A percentile compares a stretch with the other conserved stretches of the same genome.
Evolutionary conservation across 371 early-diverging fungal species (phyloP).

Genomic region (Mortierella sp.): DNA sequence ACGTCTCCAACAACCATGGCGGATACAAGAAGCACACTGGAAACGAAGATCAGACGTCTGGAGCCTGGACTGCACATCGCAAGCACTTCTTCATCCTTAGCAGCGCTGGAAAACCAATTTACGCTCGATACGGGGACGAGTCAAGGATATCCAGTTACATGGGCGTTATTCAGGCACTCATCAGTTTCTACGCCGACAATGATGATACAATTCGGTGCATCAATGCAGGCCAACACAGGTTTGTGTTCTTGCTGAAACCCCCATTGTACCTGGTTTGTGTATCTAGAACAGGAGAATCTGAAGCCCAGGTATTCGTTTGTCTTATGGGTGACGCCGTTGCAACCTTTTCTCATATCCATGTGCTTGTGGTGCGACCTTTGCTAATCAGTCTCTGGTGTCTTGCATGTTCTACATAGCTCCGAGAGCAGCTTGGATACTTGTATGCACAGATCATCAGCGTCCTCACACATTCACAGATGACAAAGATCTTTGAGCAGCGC

Average conservation of each 20-base stretch:
- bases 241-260: constrained; percentile 84
- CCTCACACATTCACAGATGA: constrained; percentile 84
- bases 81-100: constrained; percentile 88
- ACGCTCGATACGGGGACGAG: constrained; percentile 90
- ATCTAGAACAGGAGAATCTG: constrained; percentile 84
- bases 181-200: constrained; percentile 86
- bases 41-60: constrained; percentile 48
- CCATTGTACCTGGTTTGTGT: constrained; percentile 91
- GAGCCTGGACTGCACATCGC: constrained; percentile 69
- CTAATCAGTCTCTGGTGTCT: no score
- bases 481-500: constrained; percentile 86
- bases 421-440: constrained; percentile 82
- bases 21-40: constrained; percentile 48
- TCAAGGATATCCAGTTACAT: constrained; percentile 86
- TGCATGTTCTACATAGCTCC: constrained; percentile 68
- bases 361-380: no score
- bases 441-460: constrained; percentile 91
- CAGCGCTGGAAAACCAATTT: constrained; percentile 91
- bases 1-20: constrained; percentile 49
- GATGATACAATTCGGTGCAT: constrained; percentile 85
- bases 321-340: no score
- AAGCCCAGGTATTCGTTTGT: constrained; percentile 66
- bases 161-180: constrained; percentile 93
- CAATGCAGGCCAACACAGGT: constrained; percentile 77
- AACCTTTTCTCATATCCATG: no score